Conservation (phyloP, 495 filamentous ascomycete species). For the Penicillium angulare region DNA sequence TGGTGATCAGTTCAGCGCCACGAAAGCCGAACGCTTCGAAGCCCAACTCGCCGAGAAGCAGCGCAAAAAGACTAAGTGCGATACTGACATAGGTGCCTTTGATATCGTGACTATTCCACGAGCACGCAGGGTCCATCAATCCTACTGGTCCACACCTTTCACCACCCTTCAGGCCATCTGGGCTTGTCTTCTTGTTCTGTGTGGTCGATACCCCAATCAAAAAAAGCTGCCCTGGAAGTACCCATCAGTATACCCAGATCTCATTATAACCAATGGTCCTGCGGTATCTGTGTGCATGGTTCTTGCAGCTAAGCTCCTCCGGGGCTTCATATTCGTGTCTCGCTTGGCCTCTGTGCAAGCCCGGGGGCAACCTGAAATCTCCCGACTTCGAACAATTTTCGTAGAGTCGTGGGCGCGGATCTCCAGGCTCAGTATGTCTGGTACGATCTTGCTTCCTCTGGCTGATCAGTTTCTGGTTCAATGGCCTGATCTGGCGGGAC, state of each 20-base stretch:
- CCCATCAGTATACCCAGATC: constrained; percentile 55
- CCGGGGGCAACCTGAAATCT: constrained; percentile 15
- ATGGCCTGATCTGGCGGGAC: constrained; percentile 59
- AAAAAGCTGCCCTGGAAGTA: constrained; percentile 15
- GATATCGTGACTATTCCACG: constrained; percentile 64
- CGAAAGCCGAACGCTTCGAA: constrained; percentile 68
- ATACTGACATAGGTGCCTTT: constrained; percentile 3
- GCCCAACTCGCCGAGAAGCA: constrained; percentile 15
- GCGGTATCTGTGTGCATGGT: constrained; percentile 81
- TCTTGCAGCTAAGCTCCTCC: constrained; percentile 63
- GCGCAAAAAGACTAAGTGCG: constrained; percentile 1
- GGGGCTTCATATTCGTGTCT: constrained; percentile 45
- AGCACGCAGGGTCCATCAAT: constrained; percentile 75
- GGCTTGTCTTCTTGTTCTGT: constrained; percentile 41
- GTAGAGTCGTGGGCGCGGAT: constrained; percentile 91
- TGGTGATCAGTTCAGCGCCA: constrained; percentile 72
- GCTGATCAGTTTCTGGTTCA: constrained; percentile 75
- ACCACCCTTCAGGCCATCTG: constrained; percentile 57
- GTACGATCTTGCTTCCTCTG: constrained; percentile 62
- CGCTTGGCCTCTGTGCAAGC: constrained; percentile 4
- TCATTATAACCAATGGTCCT: constrained; percentile 87
- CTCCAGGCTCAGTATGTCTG: constrained; percentile 74
- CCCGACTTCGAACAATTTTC: constrained; percentile 70
- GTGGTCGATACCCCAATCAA: constrained; percentile 37
- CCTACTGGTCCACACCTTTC: constrained; percentile 65